phyloP scores from a whole-genome alignment of 305 asterid genomes.

The Solanum chacoense region DNA sequence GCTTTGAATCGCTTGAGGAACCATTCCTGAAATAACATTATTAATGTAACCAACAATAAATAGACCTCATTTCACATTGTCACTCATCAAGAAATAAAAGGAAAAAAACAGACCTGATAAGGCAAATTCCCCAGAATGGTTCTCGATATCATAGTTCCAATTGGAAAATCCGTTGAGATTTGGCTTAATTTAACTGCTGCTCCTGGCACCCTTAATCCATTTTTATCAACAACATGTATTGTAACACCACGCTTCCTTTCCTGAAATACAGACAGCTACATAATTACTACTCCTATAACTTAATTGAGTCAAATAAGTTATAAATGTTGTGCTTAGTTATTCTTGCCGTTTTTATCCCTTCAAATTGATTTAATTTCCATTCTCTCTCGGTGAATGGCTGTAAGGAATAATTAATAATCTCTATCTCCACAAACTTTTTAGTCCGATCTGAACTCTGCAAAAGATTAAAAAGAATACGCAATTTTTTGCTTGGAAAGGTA shows the following conservation, averaged over 20 bases:
- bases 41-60: background rate
- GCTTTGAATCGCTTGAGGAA: background rate
- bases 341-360: conserved; percentile 42
- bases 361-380: conserved; percentile 54
- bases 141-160: conserved; percentile 63
- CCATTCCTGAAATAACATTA: background rate
- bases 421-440: conserved; percentile 7
- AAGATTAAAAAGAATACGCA: background rate
- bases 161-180: conserved; percentile 59
- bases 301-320: background rate
- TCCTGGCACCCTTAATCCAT: conserved; percentile 36
- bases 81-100: background rate
- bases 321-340: background rate
- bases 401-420: conserved; percentile 38
- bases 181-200: conserved; percentile 44
- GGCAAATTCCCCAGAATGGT: conserved; percentile 37
- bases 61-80: background rate
- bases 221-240: conserved; percentile 41
- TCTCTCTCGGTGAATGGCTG: conserved; percentile 64
- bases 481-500: background rate
- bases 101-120: conserved; percentile 32
- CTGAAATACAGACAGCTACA: conserved; percentile 15
- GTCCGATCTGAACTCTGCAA: conserved; percentile 26
- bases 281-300: background rate
- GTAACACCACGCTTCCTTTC: conserved; percentile 51